Base-by-base conservation (phyloP, 352 stramenopile genomes). In the Pythium rishiriense region DNA sequence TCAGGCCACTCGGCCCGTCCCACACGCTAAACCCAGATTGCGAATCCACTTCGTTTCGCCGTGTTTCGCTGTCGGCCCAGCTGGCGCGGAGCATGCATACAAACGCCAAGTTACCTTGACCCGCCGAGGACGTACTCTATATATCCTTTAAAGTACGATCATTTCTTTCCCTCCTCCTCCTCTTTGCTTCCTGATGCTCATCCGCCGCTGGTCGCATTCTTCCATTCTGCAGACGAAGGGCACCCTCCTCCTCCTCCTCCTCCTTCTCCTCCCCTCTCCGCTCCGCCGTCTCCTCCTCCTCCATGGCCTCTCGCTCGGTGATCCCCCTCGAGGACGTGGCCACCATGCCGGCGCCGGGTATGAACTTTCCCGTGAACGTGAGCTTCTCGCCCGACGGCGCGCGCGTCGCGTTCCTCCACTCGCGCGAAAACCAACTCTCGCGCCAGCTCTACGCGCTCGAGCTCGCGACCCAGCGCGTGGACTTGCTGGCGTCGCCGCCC, bases 321-420 rank as follows among this genome's bases (percentile, higher is more conserved):
- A 92, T 96, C 66, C 42, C 82, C 58, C 79, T 93, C 31, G 89
- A 96, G 70, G 87, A 97, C 68, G 88, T 97, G 35, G 90, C 91
- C 29, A 88, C 74, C 61, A 88, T 97, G 77, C 90, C 90, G 6
- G 79, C 85, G 47, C 91, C 91, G 22, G 90, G 90, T 37, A 89
- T 93, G 54, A 88, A 76, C 54, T 75, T 79, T 19, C 89, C 89
- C 47, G 77, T 80, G 42, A 93, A 85, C 71, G 65, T 95, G 50
- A 90, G 82, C 71, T 97, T 97, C 75, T 90, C 76, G 47, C 87
- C 88, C 14, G 87, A 95, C 70, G 78, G 83, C 42, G 83, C 83
- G 55, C 70, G 91, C 45, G 75, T 97, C 45, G 83, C 90, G 14
- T 97, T 94, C 70, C 71, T 97, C 55, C 86, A 94, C 56, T 89